Conservation (phyloP, 495 filamentous ascomycete genomes). For the Neurospora sp. region DNA sequence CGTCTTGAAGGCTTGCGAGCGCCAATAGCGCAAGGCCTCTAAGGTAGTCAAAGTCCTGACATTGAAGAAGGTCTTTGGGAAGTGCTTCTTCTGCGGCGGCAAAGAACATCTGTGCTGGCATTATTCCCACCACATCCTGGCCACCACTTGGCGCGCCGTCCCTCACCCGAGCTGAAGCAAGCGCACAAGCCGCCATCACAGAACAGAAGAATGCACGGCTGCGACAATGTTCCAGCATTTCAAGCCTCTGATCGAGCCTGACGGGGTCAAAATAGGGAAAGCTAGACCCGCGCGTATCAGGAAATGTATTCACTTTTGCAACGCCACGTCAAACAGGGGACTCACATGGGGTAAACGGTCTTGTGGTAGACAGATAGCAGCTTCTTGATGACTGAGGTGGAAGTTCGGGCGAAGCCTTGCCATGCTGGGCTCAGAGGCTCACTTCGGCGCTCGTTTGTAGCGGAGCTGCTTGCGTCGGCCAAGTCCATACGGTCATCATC, state of each 20-base stretch:
- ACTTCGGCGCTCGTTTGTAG: not conserved
- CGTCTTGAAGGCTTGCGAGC: constrained; percentile 38
- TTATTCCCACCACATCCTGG: constrained; percentile 9
- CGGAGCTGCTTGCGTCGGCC: constrained; percentile 1
- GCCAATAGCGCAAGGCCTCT: constrained; percentile 37
- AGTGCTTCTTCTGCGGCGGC: constrained; percentile 33
- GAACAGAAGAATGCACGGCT: constrained; percentile 36
- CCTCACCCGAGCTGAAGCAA: constrained; percentile 34
- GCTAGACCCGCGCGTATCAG: not conserved
- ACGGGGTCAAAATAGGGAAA: constrained; percentile 41
- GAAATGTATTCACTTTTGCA: not conserved
- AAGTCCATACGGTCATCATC: not conserved
- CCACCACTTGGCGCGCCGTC: constrained; percentile 31
- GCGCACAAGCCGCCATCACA: constrained; percentile 40
- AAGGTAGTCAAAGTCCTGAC: constrained; percentile 34
- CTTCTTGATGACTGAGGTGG: constrained; percentile 9
- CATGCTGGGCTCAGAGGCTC: constrained; percentile 8
- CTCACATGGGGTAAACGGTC: constrained; percentile 29
- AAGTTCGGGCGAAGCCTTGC: constrained; percentile 7
- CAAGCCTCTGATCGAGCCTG: constrained; percentile 27
- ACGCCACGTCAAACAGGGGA: not conserved
- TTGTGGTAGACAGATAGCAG: constrained; percentile 36
- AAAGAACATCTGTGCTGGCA: constrained; percentile 37
- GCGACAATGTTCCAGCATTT: constrained; percentile 28
- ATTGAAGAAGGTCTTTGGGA: constrained; percentile 21